Evolutionary conservation across 768 basidiomycete genomes (phyloP).

Genomic region (Phlebiopsis gigantea): DNA sequence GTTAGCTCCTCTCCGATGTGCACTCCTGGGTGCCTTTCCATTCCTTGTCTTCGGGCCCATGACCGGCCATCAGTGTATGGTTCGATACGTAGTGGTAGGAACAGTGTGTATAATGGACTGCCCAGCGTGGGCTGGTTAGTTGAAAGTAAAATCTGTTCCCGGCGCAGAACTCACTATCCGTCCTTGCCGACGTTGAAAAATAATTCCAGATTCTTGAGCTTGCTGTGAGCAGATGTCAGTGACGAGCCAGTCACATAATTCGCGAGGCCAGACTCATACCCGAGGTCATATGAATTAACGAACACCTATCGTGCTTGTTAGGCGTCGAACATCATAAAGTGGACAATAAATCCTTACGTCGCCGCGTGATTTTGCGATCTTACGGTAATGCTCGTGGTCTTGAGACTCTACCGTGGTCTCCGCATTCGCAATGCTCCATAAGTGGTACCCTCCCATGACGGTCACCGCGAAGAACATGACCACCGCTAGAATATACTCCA

Average conservation of each 20-base stretch:
- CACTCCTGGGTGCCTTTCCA: constrained; percentile 56
- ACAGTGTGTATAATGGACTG: constrained; percentile 73
- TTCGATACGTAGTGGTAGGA: constrained; percentile 73
- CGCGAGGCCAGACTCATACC: too few species aligned
- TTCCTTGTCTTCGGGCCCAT: constrained; percentile 71
- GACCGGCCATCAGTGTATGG: constrained; percentile 82
- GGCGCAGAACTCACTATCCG: constrained; percentile 81
- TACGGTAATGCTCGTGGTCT: constrained; percentile 77
- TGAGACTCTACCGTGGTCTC: constrained; percentile 91
- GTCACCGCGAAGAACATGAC: constrained; percentile 74
- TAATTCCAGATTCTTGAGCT: constrained; percentile 62
- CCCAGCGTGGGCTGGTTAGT: too few species aligned
- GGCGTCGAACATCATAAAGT: not conserved
- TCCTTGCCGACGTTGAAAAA: constrained; percentile 84
- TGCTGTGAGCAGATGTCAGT: constrained; percentile 26
- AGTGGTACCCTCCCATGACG: constrained; percentile 68
- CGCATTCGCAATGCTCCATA: constrained; percentile 63
- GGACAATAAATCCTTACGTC: constrained; percentile 42
- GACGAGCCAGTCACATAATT: not conserved
- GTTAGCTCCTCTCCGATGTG: constrained; percentile 83
- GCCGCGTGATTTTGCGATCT: constrained; percentile 59
- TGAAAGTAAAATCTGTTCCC: too few species aligned
- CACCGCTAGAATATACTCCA: constrained; percentile 69
- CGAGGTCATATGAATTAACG: constrained; percentile 89
- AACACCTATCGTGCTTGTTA: constrained; percentile 47